Conservation (phyloP, 1,139 yeast species). For the Petasospora rhodanensis region DNA sequence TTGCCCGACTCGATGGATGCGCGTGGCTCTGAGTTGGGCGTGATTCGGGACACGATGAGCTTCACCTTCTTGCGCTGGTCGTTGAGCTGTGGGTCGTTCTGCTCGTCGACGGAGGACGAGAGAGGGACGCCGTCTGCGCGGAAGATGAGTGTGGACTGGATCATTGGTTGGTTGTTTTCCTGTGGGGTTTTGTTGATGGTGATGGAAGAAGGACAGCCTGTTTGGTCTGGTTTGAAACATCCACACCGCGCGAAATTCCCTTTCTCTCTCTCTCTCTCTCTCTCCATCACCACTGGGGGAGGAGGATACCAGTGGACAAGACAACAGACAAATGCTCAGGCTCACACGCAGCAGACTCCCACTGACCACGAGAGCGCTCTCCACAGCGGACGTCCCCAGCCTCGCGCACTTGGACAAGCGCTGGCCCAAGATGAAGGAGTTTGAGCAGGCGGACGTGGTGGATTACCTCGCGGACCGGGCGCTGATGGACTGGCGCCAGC, state of each 20-base stretch:
- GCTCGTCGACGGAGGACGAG: conserved; percentile 91
- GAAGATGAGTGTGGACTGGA: no score
- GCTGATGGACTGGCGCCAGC: conserved; percentile 68
- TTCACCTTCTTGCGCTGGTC: conserved; percentile 88
- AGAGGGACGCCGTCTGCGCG: conserved; percentile 90
- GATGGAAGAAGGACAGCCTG: no score
- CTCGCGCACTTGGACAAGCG: conserved; percentile 42
- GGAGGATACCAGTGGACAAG: no score
- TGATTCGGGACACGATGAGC: conserved; percentile 68
- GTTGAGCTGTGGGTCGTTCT: conserved; percentile 46
- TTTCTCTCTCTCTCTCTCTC: no score
- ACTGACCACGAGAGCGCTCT: no score
- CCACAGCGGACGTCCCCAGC: conserved; percentile 25
- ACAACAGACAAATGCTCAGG: no score
- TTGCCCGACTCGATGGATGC: conserved; percentile 71
- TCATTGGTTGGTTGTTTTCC: no score
- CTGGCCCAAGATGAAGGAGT: conserved; percentile 54
- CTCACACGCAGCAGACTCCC: not conserved
- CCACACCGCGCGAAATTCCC: no score
- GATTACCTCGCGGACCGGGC: conserved; percentile 53
- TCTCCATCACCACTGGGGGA: no score
- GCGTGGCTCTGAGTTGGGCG: conserved; percentile 75
- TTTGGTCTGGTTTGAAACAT: no score
- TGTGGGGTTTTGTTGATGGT: no score
- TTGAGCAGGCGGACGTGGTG: conserved; percentile 55